Percentiles rank a stretch among this genome's conserved stretches.
phyloP scores from a whole-genome alignment of 305 asterid genomes.

The Fraxinus latifolia region DNA sequence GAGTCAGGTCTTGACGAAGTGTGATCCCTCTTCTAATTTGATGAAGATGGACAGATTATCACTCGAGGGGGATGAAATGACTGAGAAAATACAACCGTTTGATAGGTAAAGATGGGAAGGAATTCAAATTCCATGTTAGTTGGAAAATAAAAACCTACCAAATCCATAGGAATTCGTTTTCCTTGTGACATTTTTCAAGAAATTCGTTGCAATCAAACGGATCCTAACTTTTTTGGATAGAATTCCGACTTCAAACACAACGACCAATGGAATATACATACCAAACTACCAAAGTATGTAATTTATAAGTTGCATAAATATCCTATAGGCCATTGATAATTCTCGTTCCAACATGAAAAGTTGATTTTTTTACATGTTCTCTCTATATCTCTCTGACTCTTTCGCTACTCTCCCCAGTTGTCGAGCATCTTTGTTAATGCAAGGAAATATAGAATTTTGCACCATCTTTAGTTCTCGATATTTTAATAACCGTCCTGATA shows the following conservation, averaged over 20 bases:
- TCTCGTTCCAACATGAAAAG: not conserved
- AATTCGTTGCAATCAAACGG: too few species aligned
- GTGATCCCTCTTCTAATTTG: not conserved
- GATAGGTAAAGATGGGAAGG: too few species aligned
- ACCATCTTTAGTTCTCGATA: not conserved
- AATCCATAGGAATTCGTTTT: too few species aligned
- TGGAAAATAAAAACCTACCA: too few species aligned
- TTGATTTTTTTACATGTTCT: too few species aligned
- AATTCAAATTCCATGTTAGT: too few species aligned
- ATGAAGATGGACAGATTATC: not conserved
- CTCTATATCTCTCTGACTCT: not conserved
- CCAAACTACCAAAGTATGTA: not conserved
- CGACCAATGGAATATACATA: not conserved
- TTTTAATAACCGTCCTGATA: not conserved
- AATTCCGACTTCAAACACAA: not conserved
- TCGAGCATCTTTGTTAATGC: not conserved
- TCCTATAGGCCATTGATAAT: not conserved
- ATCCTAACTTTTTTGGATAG: not conserved
- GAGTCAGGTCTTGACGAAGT: not conserved
- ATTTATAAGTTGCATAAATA: not conserved
- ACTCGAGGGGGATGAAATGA: not conserved
- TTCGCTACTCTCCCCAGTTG: not conserved
- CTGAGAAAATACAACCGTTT: not conserved
- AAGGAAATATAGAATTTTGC: not conserved
- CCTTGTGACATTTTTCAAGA: too few species aligned